phyloP scores from a whole-genome alignment of 2,329 filamentous ascomycete species.

The Apiospora kogelbergensis region DNA sequence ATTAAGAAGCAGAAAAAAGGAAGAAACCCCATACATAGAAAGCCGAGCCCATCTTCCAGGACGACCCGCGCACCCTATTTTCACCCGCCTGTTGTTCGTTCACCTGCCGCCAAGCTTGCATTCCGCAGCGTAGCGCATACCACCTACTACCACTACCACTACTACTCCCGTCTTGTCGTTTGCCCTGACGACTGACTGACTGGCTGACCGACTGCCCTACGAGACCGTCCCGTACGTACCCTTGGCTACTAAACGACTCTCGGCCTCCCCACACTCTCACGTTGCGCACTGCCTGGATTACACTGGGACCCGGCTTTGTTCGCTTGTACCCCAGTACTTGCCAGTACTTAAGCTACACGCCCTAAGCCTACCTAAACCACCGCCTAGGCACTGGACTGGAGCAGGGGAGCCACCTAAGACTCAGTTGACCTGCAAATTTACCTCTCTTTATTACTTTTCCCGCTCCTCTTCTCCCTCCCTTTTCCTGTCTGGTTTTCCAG shows the following conservation, averaged over 20 bases:
- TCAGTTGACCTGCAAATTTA: constrained; percentile 30
- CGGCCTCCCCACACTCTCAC: constrained; percentile 6
- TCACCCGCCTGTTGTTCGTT: background rate
- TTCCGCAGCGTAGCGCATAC: background rate
- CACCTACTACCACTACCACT: background rate
- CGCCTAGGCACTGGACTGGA: constrained; percentile 2
- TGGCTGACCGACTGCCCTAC: background rate
- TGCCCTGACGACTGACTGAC: too few relatives aligned
- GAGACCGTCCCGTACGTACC: background rate
- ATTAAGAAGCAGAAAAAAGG: background rate
- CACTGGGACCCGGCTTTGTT: constrained; percentile 1
- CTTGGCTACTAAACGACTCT: constrained; percentile 7
- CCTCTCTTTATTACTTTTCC: constrained; percentile 23
- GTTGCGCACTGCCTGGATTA: background rate
- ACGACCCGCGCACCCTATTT: background rate
- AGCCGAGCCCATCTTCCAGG: background rate
- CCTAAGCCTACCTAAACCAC: constrained; percentile 7
- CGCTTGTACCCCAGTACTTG: background rate
- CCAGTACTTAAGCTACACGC: background rate
- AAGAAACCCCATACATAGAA: background rate
- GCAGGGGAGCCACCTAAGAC: constrained; percentile 10
- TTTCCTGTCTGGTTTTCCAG: constrained; percentile 12
- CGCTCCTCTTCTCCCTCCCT: constrained; percentile 15
- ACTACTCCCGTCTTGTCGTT: background rate
- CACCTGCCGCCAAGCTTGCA: background rate